Evolutionary conservation across 164 flowering plant genomes (phyloP).

Genomic region (Santalum album): DNA sequence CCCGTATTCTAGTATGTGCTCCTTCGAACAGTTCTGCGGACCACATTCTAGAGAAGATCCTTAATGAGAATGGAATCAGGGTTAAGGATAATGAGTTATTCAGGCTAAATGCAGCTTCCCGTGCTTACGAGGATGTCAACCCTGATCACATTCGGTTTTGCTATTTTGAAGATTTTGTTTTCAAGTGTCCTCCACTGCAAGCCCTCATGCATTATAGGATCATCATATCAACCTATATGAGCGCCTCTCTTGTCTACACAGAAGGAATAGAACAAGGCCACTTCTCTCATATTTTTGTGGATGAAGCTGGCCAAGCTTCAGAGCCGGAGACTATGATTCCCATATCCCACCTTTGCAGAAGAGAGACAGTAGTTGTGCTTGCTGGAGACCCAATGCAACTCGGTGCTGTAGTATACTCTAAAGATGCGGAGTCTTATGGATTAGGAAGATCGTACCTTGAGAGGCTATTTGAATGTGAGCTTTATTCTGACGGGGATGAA

Average conservation of each 20-base stretch:
- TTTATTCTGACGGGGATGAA: conserved; percentile 37
- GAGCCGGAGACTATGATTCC: conserved; percentile 95
- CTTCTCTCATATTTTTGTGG: conserved; percentile 81
- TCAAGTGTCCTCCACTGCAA: conserved; percentile 51
- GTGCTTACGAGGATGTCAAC: conserved; percentile 56
- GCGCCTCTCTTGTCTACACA: conserved; percentile 59
- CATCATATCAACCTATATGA: conserved; percentile 79
- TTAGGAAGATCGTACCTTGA: conserved; percentile 78
- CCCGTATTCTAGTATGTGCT: conserved; percentile 76
- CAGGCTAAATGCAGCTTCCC: conserved; percentile 71
- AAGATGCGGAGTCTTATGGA: conserved; percentile 56
- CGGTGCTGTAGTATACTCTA: conserved; percentile 80
- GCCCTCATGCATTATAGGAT: conserved; percentile 49
- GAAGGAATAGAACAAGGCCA: conserved; percentile 63
- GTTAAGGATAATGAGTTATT: conserved; percentile 46
- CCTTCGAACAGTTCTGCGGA: conserved; percentile 95
- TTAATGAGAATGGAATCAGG: conserved; percentile 22
- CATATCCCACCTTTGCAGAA: conserved; percentile 41
- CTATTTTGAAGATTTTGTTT: conserved; percentile 44
- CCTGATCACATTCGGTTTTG: conserved; percentile 47
- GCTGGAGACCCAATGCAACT: conserved; percentile 96
- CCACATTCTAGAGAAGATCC: conserved; percentile 54
- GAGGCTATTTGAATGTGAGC: conserved; percentile 55
- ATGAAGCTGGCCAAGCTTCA: conserved; percentile 98
- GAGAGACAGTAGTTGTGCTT: conserved; percentile 64